Evolutionary conservation across 495 filamentous ascomycete genomes (phyloP).

Genomic region (Rhypophila decipiens): DNA sequence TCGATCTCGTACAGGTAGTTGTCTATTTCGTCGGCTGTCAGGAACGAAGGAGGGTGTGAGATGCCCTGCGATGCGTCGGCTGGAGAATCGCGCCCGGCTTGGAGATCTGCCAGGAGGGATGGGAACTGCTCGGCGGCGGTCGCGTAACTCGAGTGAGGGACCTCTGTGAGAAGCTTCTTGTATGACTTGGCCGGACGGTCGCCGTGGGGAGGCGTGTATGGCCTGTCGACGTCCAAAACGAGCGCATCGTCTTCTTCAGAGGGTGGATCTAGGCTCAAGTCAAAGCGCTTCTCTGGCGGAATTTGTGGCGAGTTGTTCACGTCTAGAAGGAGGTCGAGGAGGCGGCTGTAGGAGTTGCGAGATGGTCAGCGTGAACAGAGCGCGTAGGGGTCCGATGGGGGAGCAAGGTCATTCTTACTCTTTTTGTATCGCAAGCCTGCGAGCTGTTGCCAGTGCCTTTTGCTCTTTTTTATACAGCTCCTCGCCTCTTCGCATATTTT

Average conservation of each 20-base stretch:
- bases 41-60: slow-evolving; percentile 46
- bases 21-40: slow-evolving; percentile 72
- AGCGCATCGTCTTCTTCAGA: slow-evolving; percentile 35
- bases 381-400: no score
- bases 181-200: slow-evolving; percentile 30
- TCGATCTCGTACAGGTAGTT: slow-evolving; percentile 73
- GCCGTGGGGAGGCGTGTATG: slow-evolving; percentile 16
- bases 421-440: slow-evolving; percentile 78
- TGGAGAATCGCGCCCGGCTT: slow-evolving; percentile 27
- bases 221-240: slow-evolving; percentile 26
- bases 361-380: no score
- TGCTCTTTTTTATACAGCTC: slow-evolving; percentile 69
- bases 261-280: slow-evolving; percentile 52
- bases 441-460: slow-evolving; percentile 66
- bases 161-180: slow-evolving; percentile 30
- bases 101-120: slow-evolving; percentile 34
- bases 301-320: slow-evolving; percentile 76
- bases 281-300: slow-evolving; percentile 64
- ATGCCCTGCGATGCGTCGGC: slow-evolving; percentile 31
- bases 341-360: slow-evolving; percentile 42
- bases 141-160: slow-evolving; percentile 35
- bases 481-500: slow-evolving; percentile 73
- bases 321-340: slow-evolving; percentile 80
- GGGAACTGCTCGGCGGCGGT: slow-evolving; percentile 32
- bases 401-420: no score